Evolutionary conservation across 225 moss, liverwort and hornwort genomes (phyloP), one percentile per base, ranked within the genome.

Genomic region (Antitrichia curtipendula): DNA sequence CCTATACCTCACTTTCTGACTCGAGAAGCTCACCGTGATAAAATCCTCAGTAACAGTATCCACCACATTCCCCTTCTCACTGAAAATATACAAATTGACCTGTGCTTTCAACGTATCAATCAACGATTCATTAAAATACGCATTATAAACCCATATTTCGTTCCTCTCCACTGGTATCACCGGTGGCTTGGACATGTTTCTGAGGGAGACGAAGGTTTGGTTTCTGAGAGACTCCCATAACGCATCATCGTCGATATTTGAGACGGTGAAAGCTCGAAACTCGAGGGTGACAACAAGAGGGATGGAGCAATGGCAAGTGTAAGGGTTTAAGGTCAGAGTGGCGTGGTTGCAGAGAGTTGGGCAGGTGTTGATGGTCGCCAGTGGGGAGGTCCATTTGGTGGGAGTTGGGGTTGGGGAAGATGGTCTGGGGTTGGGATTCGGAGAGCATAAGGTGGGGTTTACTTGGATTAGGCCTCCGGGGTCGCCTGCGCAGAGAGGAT

Each of bases 231-330:
- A 28, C 20, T 29, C 38, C 72, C 94, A 83, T 18, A 70, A 43
- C 5, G 57, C 31, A 58, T 69, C 63, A 6, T 93, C 86, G 25
- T 92, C 41, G 38, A 93, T 85, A 52, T 63, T 75, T 8, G 85
- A 80, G 83, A 91, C 88, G 22, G 74, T 66, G 43, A 95, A 92
- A 5, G 93, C 85, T 56, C 94, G 93, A 20, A 96, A 85, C 72
- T 88, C 74, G 6, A 96, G 78, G 7, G 53, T 64, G 65, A 96
- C 53, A 29, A 73, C 31, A 50, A 95, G 71, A 23, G 96, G 95
- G 52, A 74, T 69, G 11, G 89, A 66, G 84, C 96, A 95, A 14
- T 49, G 85, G 89, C 94, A 94, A 38, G 74, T 82, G 57, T 89
- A 87, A 59, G 76, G 89, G 71, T 95, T 95, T 81, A 85, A 75